phyloP scores from a whole-genome alignment of 2,329 filamentous ascomycete genomes.

The Neopestalotiopsis sp. region DNA sequence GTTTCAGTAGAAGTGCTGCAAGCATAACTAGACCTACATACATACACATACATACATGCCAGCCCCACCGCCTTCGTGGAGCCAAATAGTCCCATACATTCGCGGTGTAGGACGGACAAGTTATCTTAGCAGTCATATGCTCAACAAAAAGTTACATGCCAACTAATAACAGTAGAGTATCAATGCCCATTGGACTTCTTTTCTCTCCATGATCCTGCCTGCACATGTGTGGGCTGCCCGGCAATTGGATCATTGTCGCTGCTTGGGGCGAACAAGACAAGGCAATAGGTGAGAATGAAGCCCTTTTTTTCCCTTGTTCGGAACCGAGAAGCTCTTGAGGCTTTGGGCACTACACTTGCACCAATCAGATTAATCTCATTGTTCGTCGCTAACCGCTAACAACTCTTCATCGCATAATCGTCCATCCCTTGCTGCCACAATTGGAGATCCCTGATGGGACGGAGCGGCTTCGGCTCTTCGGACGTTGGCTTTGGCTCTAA shows the following conservation, averaged over 20 bases:
- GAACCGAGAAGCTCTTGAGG: not conserved
- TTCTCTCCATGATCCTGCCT: too few species aligned
- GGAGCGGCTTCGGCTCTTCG: constrained; percentile 21
- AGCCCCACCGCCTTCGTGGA: not conserved
- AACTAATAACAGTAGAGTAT: too few species aligned
- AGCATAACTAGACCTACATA: not conserved
- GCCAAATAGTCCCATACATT: constrained; percentile 3
- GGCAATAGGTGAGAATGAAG: too few species aligned
- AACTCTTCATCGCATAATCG: constrained; percentile 21
- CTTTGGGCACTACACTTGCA: not conserved
- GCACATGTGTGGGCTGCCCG: too few species aligned
- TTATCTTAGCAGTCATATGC: too few species aligned
- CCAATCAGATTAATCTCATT: not conserved
- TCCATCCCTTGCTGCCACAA: constrained; percentile 20
- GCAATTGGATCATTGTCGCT: too few species aligned
- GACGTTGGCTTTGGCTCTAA: not conserved
- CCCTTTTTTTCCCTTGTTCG: not conserved
- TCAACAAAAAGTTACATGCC: too few species aligned
- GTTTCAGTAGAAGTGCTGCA: not conserved
- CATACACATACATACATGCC: not conserved
- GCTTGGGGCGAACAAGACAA: too few species aligned
- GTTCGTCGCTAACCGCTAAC: not conserved
- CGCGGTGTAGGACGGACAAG: not conserved
- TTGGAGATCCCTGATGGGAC: constrained; percentile 19
- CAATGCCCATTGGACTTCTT: too few species aligned